Conservation (phyloP, 306 rosid genomes). For the Alnus rubra region DNA sequence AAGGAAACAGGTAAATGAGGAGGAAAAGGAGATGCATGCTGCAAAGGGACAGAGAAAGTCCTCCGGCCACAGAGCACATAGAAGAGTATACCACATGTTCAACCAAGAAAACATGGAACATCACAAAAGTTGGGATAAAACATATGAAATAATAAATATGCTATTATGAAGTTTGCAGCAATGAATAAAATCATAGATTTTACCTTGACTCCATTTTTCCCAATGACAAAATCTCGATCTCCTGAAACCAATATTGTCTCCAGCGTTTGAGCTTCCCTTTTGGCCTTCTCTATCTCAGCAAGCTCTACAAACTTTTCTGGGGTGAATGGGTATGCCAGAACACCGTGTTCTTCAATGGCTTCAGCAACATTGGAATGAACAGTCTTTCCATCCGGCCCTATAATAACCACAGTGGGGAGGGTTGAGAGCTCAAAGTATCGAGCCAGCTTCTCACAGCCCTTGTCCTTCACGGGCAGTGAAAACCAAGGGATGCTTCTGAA, state of each 20-base stretch:
- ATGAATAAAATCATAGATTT: neutral
- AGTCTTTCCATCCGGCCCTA: slow-evolving; percentile 75
- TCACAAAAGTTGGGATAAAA: neutral
- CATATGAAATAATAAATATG: neutral
- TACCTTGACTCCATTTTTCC: slow-evolving; percentile 59
- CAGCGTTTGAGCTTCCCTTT: slow-evolving; percentile 58
- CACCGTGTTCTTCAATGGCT: slow-evolving; percentile 57
- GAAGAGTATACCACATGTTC: neutral
- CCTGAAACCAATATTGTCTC: slow-evolving; percentile 61
- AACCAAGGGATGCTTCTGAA: slow-evolving; percentile 55
- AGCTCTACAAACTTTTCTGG: slow-evolving; percentile 64
- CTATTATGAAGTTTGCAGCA: neutral
- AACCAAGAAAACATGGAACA: neutral
- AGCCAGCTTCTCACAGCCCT: slow-evolving; percentile 36
- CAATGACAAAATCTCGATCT: slow-evolving; percentile 49
- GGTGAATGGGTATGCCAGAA: slow-evolving; percentile 69
- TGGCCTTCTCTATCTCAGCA: slow-evolving; percentile 54
- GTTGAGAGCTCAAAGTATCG: slow-evolving; percentile 52
- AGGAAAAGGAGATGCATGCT: neutral
- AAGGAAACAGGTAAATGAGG: neutral
- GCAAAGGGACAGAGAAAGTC: neutral
- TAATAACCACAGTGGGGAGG: slow-evolving; percentile 61
- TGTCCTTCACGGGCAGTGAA: slow-evolving; percentile 65
- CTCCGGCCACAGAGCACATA: neutral
- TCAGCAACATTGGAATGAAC: slow-evolving; percentile 51